Evolutionary conservation across 257 asterid genomes (phyloP).

Genomic region (Primulina tabacum): DNA sequence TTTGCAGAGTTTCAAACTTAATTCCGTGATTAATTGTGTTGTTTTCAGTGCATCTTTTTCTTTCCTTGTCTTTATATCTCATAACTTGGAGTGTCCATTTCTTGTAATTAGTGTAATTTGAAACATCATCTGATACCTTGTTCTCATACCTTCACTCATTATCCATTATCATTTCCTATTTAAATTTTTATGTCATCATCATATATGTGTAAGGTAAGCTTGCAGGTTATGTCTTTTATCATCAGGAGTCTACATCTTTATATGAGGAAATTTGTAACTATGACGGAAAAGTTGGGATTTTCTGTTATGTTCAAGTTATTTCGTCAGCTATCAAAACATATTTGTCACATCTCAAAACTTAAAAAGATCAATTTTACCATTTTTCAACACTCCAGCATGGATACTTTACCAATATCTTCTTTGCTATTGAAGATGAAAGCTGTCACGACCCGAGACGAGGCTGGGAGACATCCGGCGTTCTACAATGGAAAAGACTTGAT

Average conservation of each 20-base stretch:
- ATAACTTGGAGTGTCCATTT: not conserved
- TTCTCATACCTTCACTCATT: not conserved
- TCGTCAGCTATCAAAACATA: not conserved
- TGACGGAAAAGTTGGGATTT: not conserved
- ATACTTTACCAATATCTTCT: not conserved
- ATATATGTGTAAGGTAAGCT: not conserved
- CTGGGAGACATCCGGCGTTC: no score
- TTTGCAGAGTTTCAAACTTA: not conserved
- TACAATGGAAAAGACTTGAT: no score
- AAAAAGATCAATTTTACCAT: not conserved
- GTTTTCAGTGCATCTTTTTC: slow-evolving; percentile 1
- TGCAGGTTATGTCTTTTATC: not conserved
- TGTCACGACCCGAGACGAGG: no score
- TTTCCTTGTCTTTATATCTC: slow-evolving; percentile 12
- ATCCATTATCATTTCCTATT: not conserved
- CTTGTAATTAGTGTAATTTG: not conserved
- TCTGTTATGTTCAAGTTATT: not conserved
- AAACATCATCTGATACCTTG: not conserved
- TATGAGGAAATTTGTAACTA: no score
- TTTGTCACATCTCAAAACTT: not conserved
- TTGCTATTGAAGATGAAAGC: not conserved
- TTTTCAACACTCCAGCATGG: not conserved
- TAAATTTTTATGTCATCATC: not conserved
- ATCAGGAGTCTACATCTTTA: no score
- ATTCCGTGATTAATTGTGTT: slow-evolving; percentile 1